Evolutionary conservation across 345 rosid genomes (phyloP).

Genomic region (Eucalyptus fibrosa): DNA sequence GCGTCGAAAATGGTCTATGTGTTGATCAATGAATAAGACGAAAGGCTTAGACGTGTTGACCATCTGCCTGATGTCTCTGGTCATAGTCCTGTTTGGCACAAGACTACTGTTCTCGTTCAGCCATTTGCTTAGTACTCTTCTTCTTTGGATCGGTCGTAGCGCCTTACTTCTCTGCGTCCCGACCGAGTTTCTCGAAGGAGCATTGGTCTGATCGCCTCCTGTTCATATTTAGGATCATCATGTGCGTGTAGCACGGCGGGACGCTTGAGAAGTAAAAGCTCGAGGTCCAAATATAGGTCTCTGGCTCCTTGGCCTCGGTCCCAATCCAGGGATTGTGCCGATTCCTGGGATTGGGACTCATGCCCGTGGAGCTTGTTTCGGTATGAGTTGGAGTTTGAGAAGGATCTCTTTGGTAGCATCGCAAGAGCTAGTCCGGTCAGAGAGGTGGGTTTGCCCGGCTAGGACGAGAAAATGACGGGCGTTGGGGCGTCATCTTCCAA

Average conservation of each 20-base stretch:
- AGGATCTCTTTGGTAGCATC: conserved; percentile 60
- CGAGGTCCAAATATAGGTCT: conserved; percentile 84
- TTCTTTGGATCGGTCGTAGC: conserved; percentile 70
- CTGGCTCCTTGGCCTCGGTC: conserved; percentile 72
- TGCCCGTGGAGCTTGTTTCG: conserved; percentile 76
- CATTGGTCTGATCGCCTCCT: conserved; percentile 74
- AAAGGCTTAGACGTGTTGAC: conserved; percentile 8
- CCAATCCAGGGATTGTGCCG: conserved; percentile 65
- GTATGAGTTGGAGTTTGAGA: conserved; percentile 81
- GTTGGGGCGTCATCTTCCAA: conserved; percentile 54
- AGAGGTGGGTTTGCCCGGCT: conserved; percentile 6
- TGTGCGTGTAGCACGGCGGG: conserved; percentile 85
- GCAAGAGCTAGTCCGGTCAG: conserved; percentile 62
- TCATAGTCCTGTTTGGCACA: conserved; percentile 80
- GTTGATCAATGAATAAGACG: neutral
- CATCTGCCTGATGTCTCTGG: conserved; percentile 83
- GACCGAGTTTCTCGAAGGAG: conserved; percentile 87
- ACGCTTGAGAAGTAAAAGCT: conserved; percentile 66
- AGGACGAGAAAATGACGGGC: conserved; percentile 42
- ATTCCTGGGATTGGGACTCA: conserved; percentile 73
- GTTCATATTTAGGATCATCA: conserved; percentile 51
- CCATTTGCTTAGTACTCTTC: conserved; percentile 55
- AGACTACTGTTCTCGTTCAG: conserved; percentile 23
- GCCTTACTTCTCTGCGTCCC: conserved; percentile 85
- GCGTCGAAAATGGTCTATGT: neutral